These are phyloP conservation scores for Orbilia blumenaviensis DNA, from an alignment of 2,329 filamentous ascomycete species.

Conservation along the genomic window DNA sequence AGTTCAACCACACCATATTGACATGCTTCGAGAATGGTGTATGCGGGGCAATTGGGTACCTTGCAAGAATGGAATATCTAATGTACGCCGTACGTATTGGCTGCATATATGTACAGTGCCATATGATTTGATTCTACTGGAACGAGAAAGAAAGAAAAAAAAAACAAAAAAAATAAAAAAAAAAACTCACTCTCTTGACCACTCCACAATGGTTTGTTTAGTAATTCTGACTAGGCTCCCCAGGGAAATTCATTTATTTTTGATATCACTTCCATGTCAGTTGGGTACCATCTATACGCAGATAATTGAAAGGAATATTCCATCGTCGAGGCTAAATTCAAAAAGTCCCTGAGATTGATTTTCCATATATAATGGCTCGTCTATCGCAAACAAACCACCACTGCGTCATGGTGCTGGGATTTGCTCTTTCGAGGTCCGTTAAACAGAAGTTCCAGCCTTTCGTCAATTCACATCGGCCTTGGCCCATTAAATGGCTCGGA, in stretches of 20 bases:
- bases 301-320: conserved; percentile 50
- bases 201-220: conserved; percentile 8
- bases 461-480: conserved; percentile 27
- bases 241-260: neutral
- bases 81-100: neutral
- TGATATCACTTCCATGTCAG: conserved; percentile 13
- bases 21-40: conserved; percentile 43
- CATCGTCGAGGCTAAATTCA: conserved; percentile 50
- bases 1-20: conserved; percentile 44
- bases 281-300: conserved; percentile 6
- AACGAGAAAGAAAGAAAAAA: neutral
- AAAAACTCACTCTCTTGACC: conserved; percentile 14
- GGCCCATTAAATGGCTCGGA: conserved; percentile 49
- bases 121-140: conserved; percentile 11
- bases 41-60: conserved; percentile 34
- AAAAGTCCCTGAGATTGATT: conserved; percentile 31
- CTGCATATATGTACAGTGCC: conserved; percentile 14
- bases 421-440: conserved; percentile 24
- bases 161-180: neutral
- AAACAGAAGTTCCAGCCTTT: conserved; percentile 50
- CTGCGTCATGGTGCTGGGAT: conserved; percentile 45
- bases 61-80: conserved; percentile 40
- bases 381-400: conserved; percentile 42
- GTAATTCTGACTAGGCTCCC: conserved; percentile 14
- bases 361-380: conserved; percentile 38